A percentile compares a stretch with the other conserved stretches of the same genome.
phyloP scores from a whole-genome alignment of 768 basidiomycete genomes.

The Nidularia sp. region DNA sequence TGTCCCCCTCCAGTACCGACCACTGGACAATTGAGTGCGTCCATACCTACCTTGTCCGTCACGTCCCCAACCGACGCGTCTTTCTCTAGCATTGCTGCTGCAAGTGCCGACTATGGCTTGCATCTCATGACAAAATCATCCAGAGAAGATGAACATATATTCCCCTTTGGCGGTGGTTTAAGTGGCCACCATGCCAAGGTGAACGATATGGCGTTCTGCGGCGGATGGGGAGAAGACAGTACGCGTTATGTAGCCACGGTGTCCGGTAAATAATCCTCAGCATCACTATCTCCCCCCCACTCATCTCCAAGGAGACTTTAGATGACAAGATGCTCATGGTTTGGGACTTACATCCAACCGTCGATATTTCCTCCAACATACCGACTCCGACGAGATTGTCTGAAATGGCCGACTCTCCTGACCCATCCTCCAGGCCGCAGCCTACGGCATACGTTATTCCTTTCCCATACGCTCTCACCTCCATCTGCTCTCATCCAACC shows the following conservation, averaged over 20 bases:
- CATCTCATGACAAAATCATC: conserved; percentile 62
- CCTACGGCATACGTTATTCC: conserved; percentile 76
- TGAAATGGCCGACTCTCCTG: conserved; percentile 20
- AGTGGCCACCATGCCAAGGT: conserved; percentile 79
- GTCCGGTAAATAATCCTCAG: conserved; percentile 45
- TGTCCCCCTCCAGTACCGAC: conserved; percentile 62
- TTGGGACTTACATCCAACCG: conserved; percentile 73
- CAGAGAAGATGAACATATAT: conserved; percentile 45
- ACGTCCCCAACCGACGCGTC: not conserved
- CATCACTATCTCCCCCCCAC: conserved; percentile 1
- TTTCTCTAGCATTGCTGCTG: conserved; percentile 55
- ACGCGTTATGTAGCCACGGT: conserved; percentile 77
- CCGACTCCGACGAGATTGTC: conserved; percentile 24
- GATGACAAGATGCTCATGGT: conserved; percentile 85
- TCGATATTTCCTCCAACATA: conserved; percentile 35
- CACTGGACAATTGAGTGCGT: conserved; percentile 73
- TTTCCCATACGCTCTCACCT: conserved; percentile 67
- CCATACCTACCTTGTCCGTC: not conserved
- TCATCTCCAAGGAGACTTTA: conserved; percentile 17
- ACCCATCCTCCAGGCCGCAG: conserved; percentile 43
- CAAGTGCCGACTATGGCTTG: conserved; percentile 65
- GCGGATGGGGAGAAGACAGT: conserved; percentile 65
- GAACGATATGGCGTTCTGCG: conserved; percentile 78
- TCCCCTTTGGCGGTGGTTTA: conserved; percentile 73
- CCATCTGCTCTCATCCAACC: conserved; percentile 66